A percentile compares a stretch with the other conserved stretches of the same genome.
These are phyloP conservation scores for Aspergillus haitiensis DNA, from an alignment of 495 filamentous ascomycete genomes.

Conservation along the genomic window DNA sequence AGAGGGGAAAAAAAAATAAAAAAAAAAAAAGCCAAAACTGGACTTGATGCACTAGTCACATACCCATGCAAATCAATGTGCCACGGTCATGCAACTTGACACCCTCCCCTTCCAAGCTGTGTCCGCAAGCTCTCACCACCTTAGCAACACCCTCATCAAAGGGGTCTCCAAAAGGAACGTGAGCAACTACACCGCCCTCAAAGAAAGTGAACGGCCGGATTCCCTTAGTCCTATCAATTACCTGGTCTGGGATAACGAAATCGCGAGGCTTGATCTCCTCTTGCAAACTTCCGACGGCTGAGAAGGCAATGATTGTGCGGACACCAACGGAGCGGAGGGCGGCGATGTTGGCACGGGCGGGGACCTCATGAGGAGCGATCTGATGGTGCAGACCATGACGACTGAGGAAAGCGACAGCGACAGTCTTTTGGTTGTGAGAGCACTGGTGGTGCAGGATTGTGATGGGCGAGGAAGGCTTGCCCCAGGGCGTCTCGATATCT, in stretches of 20 bases:
- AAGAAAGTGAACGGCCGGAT: constrained; percentile 93
- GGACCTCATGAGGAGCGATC: constrained; percentile 88
- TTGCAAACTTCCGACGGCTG: constrained; percentile 87
- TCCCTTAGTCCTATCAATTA: constrained; percentile 97
- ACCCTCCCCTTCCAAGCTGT: constrained; percentile 74
- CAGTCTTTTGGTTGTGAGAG: constrained; percentile 53
- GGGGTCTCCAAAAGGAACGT: constrained; percentile 93
- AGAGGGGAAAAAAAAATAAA: not conserved
- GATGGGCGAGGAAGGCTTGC: constrained; percentile 84
- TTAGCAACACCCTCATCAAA: constrained; percentile 78
- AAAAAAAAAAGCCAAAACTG: not conserved
- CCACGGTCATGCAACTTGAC: constrained; percentile 76
- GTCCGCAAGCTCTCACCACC: constrained; percentile 69
- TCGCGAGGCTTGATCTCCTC: constrained; percentile 92
- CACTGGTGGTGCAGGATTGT: constrained; percentile 79
- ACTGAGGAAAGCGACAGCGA: constrained; percentile 88
- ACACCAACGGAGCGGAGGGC: constrained; percentile 88
- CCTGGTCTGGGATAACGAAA: constrained; percentile 93
- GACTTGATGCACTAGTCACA: too few species aligned
- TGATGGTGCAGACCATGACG: constrained; percentile 89
- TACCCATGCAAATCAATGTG: constrained; percentile 87
- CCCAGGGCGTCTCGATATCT: constrained; percentile 82
- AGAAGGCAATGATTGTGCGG: constrained; percentile 87
- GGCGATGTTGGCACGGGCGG: constrained; percentile 89
- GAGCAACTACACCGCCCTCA: constrained; percentile 87